Base-by-base conservation (phyloP, 495 filamentous ascomycete species). In the Endocarpon pusillum region DNA sequence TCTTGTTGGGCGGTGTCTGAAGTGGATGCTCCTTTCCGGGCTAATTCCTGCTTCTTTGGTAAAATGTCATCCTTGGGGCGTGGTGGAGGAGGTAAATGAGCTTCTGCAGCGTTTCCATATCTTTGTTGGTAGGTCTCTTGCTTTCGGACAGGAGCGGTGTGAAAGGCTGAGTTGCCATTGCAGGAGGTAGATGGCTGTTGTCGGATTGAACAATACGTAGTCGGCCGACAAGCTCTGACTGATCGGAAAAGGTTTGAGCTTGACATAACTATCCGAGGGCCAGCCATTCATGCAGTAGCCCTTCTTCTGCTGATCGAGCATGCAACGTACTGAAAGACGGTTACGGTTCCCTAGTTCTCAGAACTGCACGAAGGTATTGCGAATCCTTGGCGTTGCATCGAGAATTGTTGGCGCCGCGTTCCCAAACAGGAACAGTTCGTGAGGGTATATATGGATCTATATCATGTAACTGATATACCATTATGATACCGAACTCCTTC, bases 191-290 rank as follows among this genome's bases (percentile, higher is more conserved):
- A 16, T 21, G 30, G 55, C 32, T 27, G 14, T 5, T 49, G 24
- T 31, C 47, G 55, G 14, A 54, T 35, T 15, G 53, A 46, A 27
- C 42, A 53, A 14, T 46, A 44, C 16, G 51, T 51, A 10, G 32
- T 47, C n/a, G 52, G 46, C 33, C 61, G 51, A 34, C 55, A 65
- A 16, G 53, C 43, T 18, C 56, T 47, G 18, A 57, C 44, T 2
- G 55, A 48, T 11, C 57, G 58, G 37, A 73, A 76, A 30, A 81
- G 54, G 41, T 78, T 70, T 22, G 79, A 78, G 44, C 84, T 85
- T 11, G 85, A 64, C 44, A 85, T 84, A 3, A 71, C 71, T 21
- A 87, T 61, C 43, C 80, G 63, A 32, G 61, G 60, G 7, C 69
- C 61, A 32, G 76, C 69, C 81, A 87, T 87, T 31, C 12, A 14